Base-by-base conservation (phyloP, 768 basidiomycete genomes). In the Lactarius sp. region DNA sequence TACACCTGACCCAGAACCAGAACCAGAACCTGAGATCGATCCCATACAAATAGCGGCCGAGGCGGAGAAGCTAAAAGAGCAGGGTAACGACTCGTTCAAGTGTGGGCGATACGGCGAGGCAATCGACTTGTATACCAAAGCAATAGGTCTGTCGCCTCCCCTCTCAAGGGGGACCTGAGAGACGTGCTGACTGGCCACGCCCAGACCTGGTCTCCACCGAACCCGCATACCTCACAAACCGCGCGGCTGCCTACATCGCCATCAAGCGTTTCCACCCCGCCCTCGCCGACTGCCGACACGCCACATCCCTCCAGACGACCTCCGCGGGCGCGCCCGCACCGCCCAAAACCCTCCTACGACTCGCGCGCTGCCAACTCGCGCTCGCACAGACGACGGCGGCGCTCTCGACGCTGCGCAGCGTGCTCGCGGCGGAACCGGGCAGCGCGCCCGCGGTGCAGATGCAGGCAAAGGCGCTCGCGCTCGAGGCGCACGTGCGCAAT, bases 201-300 rank as follows among this genome's bases (percentile, higher is more conserved):
- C 12, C 46, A 75, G 75, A 72, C 9, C 59, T 73, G 13, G 62
- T 66, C n/a, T 60, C 73, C 3, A 67, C 68, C 1, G 88, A 94
- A 73, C 84, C 92, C 0, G 80, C 88, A 3, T 94, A 88, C 71
- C 78, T 87, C 65, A 90, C 91, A 0, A 95, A 95, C 73, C 85
- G 92, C 34, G 92, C 93, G 0, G 92, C 93, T 0, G 86, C 92
- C 2, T 83, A 87, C 71, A 94, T 95, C 83, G 83, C 85, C 0
- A 71, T 90, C 56, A 92, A 93, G 71, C 83, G 83, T 39, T 94
- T 88, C 79, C 79, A 84, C 37, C 75, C 77, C 0, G 93, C 93
- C 0, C 78, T 94, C 18, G 80, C 80, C 42, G 92, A 95, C 71
- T 94, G 91, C 70, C 91, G 91, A 72, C 78, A 78, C 41, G 92